Conservation (phyloP, 202 grass and related monocot genomes). For the Saccharum hybrid region DNA sequence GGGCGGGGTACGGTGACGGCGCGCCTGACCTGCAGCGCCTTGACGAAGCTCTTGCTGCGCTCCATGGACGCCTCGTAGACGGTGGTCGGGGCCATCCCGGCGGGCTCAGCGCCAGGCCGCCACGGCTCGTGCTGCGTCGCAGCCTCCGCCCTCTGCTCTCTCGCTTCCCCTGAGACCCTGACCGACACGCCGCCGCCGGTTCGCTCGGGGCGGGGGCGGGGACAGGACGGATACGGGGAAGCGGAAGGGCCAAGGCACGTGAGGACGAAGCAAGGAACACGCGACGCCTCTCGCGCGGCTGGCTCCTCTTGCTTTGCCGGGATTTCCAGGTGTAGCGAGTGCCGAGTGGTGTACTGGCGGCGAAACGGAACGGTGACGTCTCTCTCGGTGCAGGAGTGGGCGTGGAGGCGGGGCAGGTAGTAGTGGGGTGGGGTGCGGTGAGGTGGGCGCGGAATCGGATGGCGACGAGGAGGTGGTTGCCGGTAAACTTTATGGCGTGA, state of each 20-base stretch:
- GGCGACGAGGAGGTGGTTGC: conserved; percentile 43
- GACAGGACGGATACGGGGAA: conserved; percentile 13
- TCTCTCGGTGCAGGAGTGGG: background rate
- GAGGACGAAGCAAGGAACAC: conserved; percentile 42
- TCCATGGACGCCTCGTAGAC: conserved; percentile 96
- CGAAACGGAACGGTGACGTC: conserved; percentile 15
- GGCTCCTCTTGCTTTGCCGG: background rate
- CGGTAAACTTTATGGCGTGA: background rate
- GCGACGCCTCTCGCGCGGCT: background rate
- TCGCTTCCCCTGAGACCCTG: background rate
- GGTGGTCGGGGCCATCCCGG: conserved; percentile 55
- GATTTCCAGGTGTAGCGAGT: background rate
- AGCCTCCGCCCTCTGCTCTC: background rate
- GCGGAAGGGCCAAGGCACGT: conserved; percentile 34
- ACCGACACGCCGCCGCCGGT: conserved; percentile 4
- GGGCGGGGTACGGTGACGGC: background rate
- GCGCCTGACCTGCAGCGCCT: conserved; percentile 79
- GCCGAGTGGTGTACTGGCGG: conserved; percentile 14
- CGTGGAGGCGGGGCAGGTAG: background rate
- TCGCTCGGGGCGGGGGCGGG: background rate
- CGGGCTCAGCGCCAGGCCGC: conserved; percentile 35
- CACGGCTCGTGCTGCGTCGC: conserved; percentile 56
- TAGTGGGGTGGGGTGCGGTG: conserved; percentile 8
- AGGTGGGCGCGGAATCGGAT: conserved; percentile 20
- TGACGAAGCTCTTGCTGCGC: conserved; percentile 97